Evolutionary conservation across 257 asterid genomes (phyloP).

Genomic region (Solanum megistacrolobum): DNA sequence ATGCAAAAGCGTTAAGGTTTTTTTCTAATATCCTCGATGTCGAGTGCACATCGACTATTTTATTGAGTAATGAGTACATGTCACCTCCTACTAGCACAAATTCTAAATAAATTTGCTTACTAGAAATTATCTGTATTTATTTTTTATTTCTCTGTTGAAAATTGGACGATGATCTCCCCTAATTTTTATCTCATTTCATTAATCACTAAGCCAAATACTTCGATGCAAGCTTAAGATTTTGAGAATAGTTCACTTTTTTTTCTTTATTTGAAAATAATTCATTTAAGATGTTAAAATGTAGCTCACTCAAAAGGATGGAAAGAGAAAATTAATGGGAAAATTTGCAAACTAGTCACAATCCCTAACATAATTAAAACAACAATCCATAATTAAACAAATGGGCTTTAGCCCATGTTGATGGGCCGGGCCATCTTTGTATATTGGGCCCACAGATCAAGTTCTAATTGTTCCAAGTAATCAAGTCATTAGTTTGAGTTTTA

Average conservation of each 20-base stretch:
- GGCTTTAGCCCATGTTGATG: not conserved
- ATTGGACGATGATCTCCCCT: not conserved
- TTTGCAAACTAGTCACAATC: no score
- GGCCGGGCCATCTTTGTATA: not conserved
- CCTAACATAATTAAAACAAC: no score
- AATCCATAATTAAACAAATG: not conserved
- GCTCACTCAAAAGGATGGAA: not conserved
- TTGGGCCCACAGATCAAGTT: not conserved
- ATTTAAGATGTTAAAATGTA: not conserved
- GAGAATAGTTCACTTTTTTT: not conserved
- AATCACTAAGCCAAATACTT: not conserved
- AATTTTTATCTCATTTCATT: not conserved
- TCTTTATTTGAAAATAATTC: not conserved
- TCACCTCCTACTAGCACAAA: rapidly evolving
- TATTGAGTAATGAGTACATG: not conserved
- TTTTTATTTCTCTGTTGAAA: not conserved
- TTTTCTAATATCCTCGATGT: not conserved
- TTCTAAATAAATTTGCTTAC: not conserved
- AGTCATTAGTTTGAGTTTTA: not conserved
- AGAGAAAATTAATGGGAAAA: not conserved
- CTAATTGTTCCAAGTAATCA: not conserved
- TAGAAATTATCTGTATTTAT: not conserved
- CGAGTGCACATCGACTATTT: not conserved
- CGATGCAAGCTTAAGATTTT: not conserved
- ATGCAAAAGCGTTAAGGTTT: not conserved